A percentile compares a stretch with the other conserved stretches of the same genome.
These are phyloP conservation scores for Suhomyces atakaporum DNA, from an alignment of 1,139 yeast species.

Conservation along the genomic window DNA sequence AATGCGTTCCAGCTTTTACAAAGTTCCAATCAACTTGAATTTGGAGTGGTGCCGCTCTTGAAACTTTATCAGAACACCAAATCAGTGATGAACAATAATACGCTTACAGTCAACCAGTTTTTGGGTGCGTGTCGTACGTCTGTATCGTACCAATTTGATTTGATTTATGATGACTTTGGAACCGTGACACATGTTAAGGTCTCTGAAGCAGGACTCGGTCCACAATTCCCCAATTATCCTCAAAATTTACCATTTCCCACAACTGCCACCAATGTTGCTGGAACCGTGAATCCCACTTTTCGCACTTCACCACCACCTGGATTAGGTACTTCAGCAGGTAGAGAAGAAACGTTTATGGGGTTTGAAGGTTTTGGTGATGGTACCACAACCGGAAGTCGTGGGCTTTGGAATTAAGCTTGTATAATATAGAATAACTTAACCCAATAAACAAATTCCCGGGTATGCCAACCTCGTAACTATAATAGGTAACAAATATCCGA, in stretches of 20 bases:
- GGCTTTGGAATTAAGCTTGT: slow-evolving; percentile 9
- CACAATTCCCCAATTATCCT: slow-evolving; percentile 2
- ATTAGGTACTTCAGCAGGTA: slow-evolving; percentile 4
- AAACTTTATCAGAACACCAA: slow-evolving; percentile 38
- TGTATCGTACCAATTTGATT: slow-evolving; percentile 39
- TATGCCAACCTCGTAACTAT: no score
- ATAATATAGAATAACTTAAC: background rate
- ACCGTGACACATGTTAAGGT: slow-evolving; percentile 47
- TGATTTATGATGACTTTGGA: slow-evolving; percentile 51
- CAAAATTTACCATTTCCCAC: slow-evolving; percentile 1
- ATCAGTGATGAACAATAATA: slow-evolving; percentile 26
- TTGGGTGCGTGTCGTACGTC: slow-evolving; percentile 36
- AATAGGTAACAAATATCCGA: no score
- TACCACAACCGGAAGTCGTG: slow-evolving; percentile 3
- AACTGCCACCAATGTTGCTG: background rate
- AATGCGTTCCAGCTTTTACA: slow-evolving; percentile 39
- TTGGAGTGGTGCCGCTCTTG: slow-evolving; percentile 40
- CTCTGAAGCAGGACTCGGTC: slow-evolving; percentile 9
- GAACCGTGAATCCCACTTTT: background rate
- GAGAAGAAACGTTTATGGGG: slow-evolving; percentile 7
- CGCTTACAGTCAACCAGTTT: slow-evolving; percentile 46
- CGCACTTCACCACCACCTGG: slow-evolving; percentile 10
- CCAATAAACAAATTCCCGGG: background rate
- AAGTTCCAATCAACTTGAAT: slow-evolving; percentile 36
- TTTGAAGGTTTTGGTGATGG: slow-evolving; percentile 3